A percentile compares a stretch with the other conserved stretches of the same genome.
Conservation (phyloP, 164 flowering plant genomes). For the Aristolochia contorta region DNA sequence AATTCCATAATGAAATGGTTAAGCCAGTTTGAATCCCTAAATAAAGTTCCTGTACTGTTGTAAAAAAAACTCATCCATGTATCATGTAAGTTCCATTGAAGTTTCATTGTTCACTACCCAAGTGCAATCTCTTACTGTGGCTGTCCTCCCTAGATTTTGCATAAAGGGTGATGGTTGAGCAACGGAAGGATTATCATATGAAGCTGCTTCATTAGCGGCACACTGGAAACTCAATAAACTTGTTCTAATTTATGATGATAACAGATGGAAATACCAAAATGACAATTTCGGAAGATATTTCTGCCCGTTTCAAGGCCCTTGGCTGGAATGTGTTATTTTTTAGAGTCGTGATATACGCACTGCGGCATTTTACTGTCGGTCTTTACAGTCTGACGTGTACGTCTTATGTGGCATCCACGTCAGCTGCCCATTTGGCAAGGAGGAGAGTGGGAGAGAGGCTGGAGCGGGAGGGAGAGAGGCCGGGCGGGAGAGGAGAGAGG, state of each 20-base stretch:
- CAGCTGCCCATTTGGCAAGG: too few species aligned
- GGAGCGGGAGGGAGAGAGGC: too few species aligned
- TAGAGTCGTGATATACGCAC: too few species aligned
- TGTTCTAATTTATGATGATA: slow-evolving; percentile 41
- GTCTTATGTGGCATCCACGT: too few species aligned
- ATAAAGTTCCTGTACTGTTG: not conserved
- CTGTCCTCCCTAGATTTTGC: slow-evolving; percentile 36
- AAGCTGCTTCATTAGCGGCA: slow-evolving; percentile 53
- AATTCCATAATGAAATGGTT: too few species aligned
- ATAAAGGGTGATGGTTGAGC: slow-evolving; percentile 60
- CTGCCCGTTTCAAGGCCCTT: slow-evolving; percentile 34
- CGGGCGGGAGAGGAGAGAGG: too few species aligned
- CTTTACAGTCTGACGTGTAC: too few species aligned
- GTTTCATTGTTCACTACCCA: not conserved
- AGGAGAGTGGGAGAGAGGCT: too few species aligned
- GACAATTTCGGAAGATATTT: slow-evolving; percentile 38
- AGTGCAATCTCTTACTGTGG: not conserved
- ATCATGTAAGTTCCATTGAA: not conserved
- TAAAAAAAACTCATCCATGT: not conserved
- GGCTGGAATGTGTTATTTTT: slow-evolving; percentile 43
- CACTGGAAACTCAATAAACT: slow-evolving; percentile 56
- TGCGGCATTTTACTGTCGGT: too few species aligned
- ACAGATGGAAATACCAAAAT: slow-evolving; percentile 38
- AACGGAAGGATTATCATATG: slow-evolving; percentile 57
- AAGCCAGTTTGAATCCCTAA: too few species aligned